phyloP scores from a whole-genome alignment of 208 protist species.

The Trypanosoma platydactyli region DNA sequence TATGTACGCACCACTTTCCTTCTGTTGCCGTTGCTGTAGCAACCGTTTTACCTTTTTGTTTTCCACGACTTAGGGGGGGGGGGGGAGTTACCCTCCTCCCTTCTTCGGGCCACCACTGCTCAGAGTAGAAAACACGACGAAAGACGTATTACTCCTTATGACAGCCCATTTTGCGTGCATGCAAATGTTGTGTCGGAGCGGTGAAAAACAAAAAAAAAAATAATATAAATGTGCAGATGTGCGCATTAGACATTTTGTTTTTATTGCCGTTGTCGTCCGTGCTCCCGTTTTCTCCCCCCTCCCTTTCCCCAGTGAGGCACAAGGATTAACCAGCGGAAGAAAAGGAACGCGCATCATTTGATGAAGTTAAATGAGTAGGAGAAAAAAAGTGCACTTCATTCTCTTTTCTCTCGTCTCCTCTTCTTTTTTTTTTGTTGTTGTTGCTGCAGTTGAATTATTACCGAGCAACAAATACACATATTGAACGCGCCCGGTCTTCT shows the following conservation, averaged over 20 bases:
- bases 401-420: neutral
- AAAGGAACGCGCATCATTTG: no score
- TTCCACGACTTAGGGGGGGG: neutral
- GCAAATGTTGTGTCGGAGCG: no score
- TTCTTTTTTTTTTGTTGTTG: neutral
- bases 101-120: no score
- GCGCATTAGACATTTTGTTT: neutral
- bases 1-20: neutral
- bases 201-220: conserved; percentile 3
- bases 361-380: neutral
- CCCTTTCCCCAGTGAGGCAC: no score
- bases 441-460: no score
- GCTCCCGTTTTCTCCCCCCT: neutral
- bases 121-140: no score
- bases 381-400: neutral
- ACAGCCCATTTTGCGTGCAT: no score
- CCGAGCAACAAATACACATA: no score
- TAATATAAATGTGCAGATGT: neutral
- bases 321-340: no score
- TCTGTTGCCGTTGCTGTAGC: neutral
- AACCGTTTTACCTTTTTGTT: neutral
- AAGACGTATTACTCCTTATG: no score
- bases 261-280: neutral
- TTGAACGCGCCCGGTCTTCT: no score
- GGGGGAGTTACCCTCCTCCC: no score